Evolutionary conservation across 768 basidiomycete species (phyloP), one percentile per base, ranked within the genome.

Genomic region (Cubamyces lactineus): DNA sequence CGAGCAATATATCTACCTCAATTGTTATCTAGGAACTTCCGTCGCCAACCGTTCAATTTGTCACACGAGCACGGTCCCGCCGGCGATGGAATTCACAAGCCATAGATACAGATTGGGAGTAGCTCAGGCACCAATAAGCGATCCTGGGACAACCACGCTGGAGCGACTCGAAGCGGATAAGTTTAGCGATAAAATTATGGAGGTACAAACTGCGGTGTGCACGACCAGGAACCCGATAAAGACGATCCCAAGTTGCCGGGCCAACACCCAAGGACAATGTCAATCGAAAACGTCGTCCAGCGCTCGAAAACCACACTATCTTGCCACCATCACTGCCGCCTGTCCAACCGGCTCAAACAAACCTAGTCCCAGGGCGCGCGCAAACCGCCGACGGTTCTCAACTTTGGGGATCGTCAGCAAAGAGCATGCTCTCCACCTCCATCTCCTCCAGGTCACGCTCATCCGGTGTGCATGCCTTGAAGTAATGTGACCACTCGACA

Each of bases 391-490:
- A 7, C 34, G 40, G 24, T 41, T 39, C 24, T n/a, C 39, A 17
- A 42, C 28, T 6, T 34, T 5, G 24, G 49, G 24, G 26, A 28
- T 28, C 9, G 34, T 11, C 1, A 34, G 34, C 5, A 23, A 38
- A 38, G 28, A 59, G 41, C 39, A 59, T 59, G 12, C 49, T 40
- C 38, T 52, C 49, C 50, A 59, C 57, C 41, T 59, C 57, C 57
- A 52, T 43, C 41, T 59, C 49, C 28, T 51, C 26, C 30, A 19
- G 41, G 49, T 59, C 57, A 51, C 38, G 40, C 49, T 34, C 49
- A 1, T 30, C 48, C 17, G 39, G 12, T 9, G 48, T 19, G 21
- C 41, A n/a, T 41, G 23, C 41, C 41, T 39, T 49, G 51, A 15
- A 40, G 16, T 26, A 28, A 21, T 50, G 13, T 24, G 26, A 24